Evolutionary conservation across 2,329 filamentous ascomycete species (phyloP), one percentile per base, ranked within the genome.

Genomic region (Phialophora tarda): DNA sequence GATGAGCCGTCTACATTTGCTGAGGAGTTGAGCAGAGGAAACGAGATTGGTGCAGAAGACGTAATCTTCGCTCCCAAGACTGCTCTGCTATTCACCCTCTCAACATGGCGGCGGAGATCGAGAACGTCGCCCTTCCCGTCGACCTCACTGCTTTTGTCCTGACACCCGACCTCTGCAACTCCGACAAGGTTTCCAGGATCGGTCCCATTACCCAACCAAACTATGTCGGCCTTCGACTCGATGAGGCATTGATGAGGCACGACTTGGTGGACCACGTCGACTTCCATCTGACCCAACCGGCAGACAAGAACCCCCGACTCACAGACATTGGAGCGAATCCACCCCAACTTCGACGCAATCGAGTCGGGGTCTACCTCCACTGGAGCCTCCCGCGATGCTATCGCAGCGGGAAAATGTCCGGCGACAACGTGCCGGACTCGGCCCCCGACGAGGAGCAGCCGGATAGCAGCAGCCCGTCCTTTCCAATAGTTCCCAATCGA

Each of bases 171-270:
- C 74, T 77, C 32, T 78, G 77, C 68, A 66, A 69, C 66, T 5
- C 4, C 6, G 34, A 12, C 32, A 66, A 72, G 17, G 73, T n/a
- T n/a, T n/a, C 73, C 7, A 72, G 69, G 3, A 81, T 83, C 58
- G 73, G 72, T 0, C 81, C 81, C 30, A 78, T 82, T 53, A 78
- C 77, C 0, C 81, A 83, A 65, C 82, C 81, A 5, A 82, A 83
- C 74, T 83, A 82, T 73, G 80, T 77, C 0, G 79, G 77, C 53
- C 72, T 83, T 0, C 78, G 80, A 0, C 74, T 82, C 1, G 73
- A 78, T 12, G 72, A 75, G 30, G 62, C 56, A 34, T n/a, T 77
- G 0, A 65, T 81, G 4, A 76, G 80, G 58, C 74, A 68, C 48
- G 82, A 83, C 66, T 68, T 83, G 0, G 71, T 77, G 12, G 68